Percentiles rank a stretch among this genome's conserved stretches.
These are phyloP conservation scores for Pythium pectinolyticum DNA, from an alignment of 352 stramenopile genomes.

Conservation along the genomic window DNA sequence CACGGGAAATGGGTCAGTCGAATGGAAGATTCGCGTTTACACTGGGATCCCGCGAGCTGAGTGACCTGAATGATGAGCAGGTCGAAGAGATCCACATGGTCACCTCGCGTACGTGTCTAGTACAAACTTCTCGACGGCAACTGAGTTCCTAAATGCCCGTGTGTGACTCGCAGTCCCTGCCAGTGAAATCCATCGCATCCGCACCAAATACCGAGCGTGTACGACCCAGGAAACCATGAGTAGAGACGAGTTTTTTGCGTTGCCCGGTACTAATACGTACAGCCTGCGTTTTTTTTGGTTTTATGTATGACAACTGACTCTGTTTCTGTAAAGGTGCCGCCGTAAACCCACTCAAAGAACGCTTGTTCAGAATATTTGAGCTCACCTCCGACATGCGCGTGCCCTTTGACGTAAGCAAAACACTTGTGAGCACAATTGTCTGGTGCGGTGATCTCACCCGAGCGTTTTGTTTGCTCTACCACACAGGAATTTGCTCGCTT, in stretches of 20 bases:
- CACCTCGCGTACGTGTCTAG: conserved; percentile 45
- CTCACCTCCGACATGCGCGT: conserved; percentile 22
- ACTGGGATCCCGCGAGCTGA: conserved; percentile 3
- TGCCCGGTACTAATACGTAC: conserved; percentile 17
- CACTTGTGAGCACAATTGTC: neutral
- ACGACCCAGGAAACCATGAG: conserved; percentile 47
- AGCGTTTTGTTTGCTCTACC: too few species aligned
- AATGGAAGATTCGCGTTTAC: neutral
- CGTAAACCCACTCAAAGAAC: conserved; percentile 47
- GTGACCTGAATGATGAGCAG: conserved; percentile 57
- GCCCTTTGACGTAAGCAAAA: conserved; percentile 34
- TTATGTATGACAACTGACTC: too few species aligned
- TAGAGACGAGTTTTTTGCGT: conserved; percentile 49
- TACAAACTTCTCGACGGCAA: neutral
- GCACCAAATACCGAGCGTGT: conserved; percentile 14
- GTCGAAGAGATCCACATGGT: conserved; percentile 64
- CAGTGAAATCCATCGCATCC: conserved; percentile 57
- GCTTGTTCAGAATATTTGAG: conserved; percentile 46
- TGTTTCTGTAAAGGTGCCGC: too few species aligned
- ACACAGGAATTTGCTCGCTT: conserved; percentile 60
- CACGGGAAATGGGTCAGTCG: conserved; percentile 10
- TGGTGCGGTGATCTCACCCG: neutral
- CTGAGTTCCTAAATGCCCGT: neutral
- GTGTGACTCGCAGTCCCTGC: conserved; percentile 35
- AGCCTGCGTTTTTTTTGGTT: too few species aligned